Conservation (phyloP, 768 basidiomycete genomes). For the Polyporus arcularius region DNA sequence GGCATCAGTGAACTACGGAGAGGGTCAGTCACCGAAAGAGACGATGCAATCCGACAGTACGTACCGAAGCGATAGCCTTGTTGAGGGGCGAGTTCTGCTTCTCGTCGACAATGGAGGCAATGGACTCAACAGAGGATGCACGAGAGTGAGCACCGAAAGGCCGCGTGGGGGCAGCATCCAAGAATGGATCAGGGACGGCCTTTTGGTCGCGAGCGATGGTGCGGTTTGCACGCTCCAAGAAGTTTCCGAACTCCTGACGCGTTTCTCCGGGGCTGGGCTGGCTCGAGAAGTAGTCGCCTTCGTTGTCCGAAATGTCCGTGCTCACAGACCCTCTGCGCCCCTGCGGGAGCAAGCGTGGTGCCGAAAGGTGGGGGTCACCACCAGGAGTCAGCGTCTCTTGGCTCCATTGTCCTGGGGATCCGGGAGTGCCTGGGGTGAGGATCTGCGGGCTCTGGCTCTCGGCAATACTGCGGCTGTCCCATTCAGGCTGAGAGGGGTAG, state of each 20-base stretch:
- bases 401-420: slow-evolving; percentile 67
- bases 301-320: slow-evolving; percentile 56
- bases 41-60: slow-evolving; percentile 16
- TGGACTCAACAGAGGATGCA: slow-evolving; percentile 85
- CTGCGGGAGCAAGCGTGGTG: slow-evolving; percentile 32
- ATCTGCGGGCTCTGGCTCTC: slow-evolving; percentile 36
- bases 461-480: slow-evolving; percentile 64
- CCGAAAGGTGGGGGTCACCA: slow-evolving; percentile 43
- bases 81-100: slow-evolving; percentile 90
- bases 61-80: slow-evolving; percentile 87
- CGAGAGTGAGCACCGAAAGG: slow-evolving; percentile 85
- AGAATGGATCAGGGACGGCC: slow-evolving; percentile 83
- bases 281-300: slow-evolving; percentile 58
- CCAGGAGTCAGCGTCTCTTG: slow-evolving; percentile 54
- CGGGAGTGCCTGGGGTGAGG: slow-evolving; percentile 39
- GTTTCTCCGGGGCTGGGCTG: slow-evolving; percentile 31
- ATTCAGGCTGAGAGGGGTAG: slow-evolving; percentile 71
- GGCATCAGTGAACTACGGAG: slow-evolving; percentile 80
- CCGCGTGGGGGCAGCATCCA: slow-evolving; percentile 66
- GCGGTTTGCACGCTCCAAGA: slow-evolving; percentile 83
- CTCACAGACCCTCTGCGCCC: slow-evolving; percentile 35
- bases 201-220: slow-evolving; percentile 81
- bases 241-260: slow-evolving; percentile 61
- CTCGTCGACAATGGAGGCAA: slow-evolving; percentile 88
- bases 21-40: neutral